Evolutionary conservation across 768 basidiomycete genomes (phyloP).

Genomic region (Inosperma sp.): DNA sequence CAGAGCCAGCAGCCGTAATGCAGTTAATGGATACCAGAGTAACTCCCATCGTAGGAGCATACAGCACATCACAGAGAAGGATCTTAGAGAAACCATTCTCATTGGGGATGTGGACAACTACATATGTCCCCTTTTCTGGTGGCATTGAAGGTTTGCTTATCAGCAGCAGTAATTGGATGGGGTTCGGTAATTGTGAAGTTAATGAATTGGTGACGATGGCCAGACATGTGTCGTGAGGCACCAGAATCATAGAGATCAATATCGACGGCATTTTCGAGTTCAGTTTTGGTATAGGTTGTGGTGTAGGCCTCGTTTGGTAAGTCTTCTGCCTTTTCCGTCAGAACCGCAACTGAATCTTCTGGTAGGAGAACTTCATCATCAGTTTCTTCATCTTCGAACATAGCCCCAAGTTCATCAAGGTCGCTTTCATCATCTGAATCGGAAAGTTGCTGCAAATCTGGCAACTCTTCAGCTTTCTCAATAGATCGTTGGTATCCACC

Average conservation of each 20-base stretch:
- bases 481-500: not conserved
- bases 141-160: slow-evolving; percentile 27
- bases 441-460: not conserved
- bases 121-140: slow-evolving; percentile 29
- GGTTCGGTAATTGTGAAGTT: slow-evolving; percentile 24
- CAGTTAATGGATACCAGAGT: slow-evolving; percentile 30
- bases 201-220: slow-evolving; percentile 26
- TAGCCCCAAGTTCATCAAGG: not conserved
- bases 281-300: not conserved
- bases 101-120: slow-evolving; percentile 24
- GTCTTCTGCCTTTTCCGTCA: not conserved
- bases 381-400: not conserved
- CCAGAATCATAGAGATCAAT: slow-evolving; percentile 35
- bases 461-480: not conserved
- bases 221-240: too few relatives aligned
- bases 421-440: not conserved
- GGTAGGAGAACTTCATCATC: not conserved
- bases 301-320: not conserved
- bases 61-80: slow-evolving; percentile 27
- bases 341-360: not conserved
- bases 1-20: slow-evolving; percentile 23
- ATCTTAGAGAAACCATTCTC: slow-evolving; percentile 17
- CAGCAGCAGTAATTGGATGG: slow-evolving; percentile 25
- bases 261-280: slow-evolving; percentile 7
- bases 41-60: slow-evolving; percentile 27